phyloP scores from a whole-genome alignment of 176 grass and related monocot genomes.

The Lolium multiflorum region DNA sequence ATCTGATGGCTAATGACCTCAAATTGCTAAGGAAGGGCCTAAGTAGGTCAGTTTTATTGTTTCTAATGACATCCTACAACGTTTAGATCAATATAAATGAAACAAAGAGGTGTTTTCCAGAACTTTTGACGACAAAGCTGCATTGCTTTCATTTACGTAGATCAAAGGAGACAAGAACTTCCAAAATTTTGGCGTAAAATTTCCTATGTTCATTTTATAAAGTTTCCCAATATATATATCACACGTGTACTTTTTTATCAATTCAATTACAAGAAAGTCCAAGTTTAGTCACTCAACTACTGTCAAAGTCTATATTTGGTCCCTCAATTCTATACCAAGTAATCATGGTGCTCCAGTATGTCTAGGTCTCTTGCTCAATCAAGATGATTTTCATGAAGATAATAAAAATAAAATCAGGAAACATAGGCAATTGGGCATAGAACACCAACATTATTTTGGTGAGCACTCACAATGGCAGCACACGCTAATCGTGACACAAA shows the following conservation, averaged over 20 bases:
- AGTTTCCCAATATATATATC: not conserved
- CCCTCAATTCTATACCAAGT: not conserved
- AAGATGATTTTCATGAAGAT: not conserved
- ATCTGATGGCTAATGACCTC: too few relatives aligned
- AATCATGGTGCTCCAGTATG: not conserved
- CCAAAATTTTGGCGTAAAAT: not conserved
- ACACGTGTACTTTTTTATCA: not conserved
- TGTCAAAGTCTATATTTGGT: not conserved
- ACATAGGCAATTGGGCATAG: not conserved
- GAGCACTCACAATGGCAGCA: slow-evolving; percentile 5
- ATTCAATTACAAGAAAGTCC: not conserved
- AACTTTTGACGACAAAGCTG: not conserved
- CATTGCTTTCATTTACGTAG: not conserved
- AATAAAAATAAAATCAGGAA: not conserved
- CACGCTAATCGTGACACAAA: not conserved
- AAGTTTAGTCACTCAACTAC: too few relatives aligned
- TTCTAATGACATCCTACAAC: not conserved
- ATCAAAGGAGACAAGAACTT: not conserved
- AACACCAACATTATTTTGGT: not conserved
- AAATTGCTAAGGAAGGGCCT: too few relatives aligned
- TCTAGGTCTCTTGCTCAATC: not conserved
- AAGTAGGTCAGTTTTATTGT: too few relatives aligned
- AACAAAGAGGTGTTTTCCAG: not conserved
- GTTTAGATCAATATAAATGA: not conserved
- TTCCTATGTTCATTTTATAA: not conserved